Conservation (phyloP, 495 filamentous ascomycete species). For the Penicillium paxilli region DNA sequence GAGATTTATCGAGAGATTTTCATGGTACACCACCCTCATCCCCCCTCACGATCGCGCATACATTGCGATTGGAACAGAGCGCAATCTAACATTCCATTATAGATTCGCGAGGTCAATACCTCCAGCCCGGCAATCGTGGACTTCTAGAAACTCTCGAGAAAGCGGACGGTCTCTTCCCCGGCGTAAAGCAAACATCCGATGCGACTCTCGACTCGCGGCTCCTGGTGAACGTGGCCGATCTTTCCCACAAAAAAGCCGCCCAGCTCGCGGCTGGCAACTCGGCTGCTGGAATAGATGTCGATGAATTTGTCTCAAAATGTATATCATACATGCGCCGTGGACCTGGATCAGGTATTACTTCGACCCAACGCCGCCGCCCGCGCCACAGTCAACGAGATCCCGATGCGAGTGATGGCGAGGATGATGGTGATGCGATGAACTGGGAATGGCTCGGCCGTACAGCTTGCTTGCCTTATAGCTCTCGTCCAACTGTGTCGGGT, state of each 20-base stretch:
- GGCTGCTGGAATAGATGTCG: conserved; percentile 76
- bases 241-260: conserved; percentile 70
- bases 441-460: conserved; percentile 82
- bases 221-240: conserved; percentile 74
- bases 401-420: conserved; percentile 56
- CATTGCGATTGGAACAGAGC: neutral
- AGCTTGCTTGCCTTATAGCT: conserved; percentile 70
- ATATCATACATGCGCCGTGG: conserved; percentile 81
- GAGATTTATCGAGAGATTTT: conserved; percentile 66
- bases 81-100: conserved; percentile 6
- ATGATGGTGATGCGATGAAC: conserved; percentile 74
- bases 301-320: conserved; percentile 92
- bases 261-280: conserved; percentile 69
- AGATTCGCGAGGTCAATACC: conserved; percentile 69
- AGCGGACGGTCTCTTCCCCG: conserved; percentile 62
- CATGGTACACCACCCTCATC: conserved; percentile 46
- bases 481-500: conserved; percentile 73
- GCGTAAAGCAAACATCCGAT: conserved; percentile 90
- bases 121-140: conserved; percentile 59
- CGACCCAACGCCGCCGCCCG: conserved; percentile 27
- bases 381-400: conserved; percentile 34
- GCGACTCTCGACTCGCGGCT: conserved; percentile 87
- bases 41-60: neutral
- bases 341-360: conserved; percentile 17
- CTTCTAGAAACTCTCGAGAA: conserved; percentile 61